Base-by-base conservation (phyloP, 2,329 filamentous ascomycete genomes). In the Myriosclerotinia curreyana region DNA sequence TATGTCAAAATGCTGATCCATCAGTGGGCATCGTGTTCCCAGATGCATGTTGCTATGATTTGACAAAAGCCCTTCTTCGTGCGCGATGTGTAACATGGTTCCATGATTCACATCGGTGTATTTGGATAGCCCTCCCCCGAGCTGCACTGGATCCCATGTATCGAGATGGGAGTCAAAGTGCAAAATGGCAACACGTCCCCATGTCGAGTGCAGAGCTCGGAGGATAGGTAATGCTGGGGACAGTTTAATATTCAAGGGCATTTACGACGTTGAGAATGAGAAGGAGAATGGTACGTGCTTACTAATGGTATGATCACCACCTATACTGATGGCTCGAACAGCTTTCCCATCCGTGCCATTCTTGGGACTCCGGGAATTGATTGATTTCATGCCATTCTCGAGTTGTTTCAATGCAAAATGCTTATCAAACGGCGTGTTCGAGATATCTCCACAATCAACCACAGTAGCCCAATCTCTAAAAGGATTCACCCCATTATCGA, bases 251-350 rank as follows among this genome's bases (percentile, higher is more conserved):
- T 31, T 22, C 59, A 22, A 53, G 12, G 7, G 17, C 17, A 3
- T 22, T 55, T 7, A 14, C 25, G 40, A 22, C n/a, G n/a, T n/a
- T 8, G 7, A 11, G 5, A 2, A 22, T 31, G 1, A 34, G 7
- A 25, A 2, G n/a, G n/a, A n/a, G n/a, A 51, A 20, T 20, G 28
- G 28, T 31, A 31, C 28, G 28, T 31, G 28, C 44, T 67, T 60
- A 74, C 72, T 74, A n/a, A 74, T 74, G 7, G 72, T 74, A 62
- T 74, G 72, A 64, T 74, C 72, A 31, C 72, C 72, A 28, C 72
- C 72, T 55, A 74, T 71, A 1, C 65, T 69, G 36, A 74, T 70
- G n/a, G 71, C 64, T 44, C 72, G 66, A 7, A 72, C 66, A 20
- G 68, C 68, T 62, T 74, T 69, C 17, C 62, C 65, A 25, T 65